Evolutionary conservation across 164 flowering plant genomes (phyloP), one percentile per base, ranked within the genome.

Genomic region (Magnolia officinalis): DNA sequence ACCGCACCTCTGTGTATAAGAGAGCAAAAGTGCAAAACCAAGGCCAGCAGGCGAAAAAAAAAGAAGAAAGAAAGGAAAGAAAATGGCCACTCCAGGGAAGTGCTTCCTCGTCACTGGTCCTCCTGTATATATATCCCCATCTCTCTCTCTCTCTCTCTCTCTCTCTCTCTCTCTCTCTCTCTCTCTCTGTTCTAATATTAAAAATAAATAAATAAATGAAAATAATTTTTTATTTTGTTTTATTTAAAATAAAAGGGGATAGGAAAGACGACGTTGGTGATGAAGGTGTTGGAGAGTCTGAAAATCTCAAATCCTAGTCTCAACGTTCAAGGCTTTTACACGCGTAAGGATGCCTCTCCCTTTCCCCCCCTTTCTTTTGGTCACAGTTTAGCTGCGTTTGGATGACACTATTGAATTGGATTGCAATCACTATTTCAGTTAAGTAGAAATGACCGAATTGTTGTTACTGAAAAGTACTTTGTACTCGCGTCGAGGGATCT

Each of bases 311-410:
- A 87, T 83, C 95, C 95, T 72, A 85, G 70, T 78, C 75, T 91
- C 20, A 94, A 89, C 29, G 59, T 89, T 64, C 92, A 86, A 70
- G 97, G 98, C 11, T 94, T 94, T 83, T 94, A 90, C 85, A 90
- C 96, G 8, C 81, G 95, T 93, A 84, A 76, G 82, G 61, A 4
- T 49, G 64, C 65, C 45, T 55, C 52, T 21, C 61, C 73, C 18
- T 9, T 3, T 50, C 29, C 70, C 21, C 29, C 6, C 29, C 29
- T 67, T 75, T 13, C 8, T 70, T 72, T 13, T 29, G 6, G 67
- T 23, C 9, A 37, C 45, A 37, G 45, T 37, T 37, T 37, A 37
- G 45, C 45, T 37, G 45, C 45, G 45, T 37, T 37, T 37, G 45
- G 45, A 37, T 37, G 45, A 3, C 45, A 37, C 45, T 37, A 37